phyloP scores from a whole-genome alignment of 1,284 basidiomycete species.

The Gomphus bonarii region DNA sequence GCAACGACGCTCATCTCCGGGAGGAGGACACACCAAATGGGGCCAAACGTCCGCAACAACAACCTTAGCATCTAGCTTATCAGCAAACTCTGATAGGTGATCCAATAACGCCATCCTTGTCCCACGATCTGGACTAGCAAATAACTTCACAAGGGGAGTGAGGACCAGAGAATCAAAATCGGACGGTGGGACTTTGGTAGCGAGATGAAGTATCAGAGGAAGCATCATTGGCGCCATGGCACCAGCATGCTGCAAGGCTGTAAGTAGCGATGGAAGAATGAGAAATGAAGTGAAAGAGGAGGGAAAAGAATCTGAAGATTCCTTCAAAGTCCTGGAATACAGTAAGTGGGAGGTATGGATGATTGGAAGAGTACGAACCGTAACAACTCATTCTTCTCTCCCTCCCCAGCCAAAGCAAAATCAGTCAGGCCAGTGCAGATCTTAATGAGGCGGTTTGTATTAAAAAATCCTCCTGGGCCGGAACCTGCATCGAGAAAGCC shows the following conservation, averaged over 20 bases:
- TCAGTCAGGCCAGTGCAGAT: conserved; percentile 82
- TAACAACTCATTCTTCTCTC: conserved; percentile 70
- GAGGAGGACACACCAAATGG: conserved; percentile 52
- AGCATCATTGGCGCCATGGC: conserved; percentile 72
- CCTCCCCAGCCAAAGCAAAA: conserved; percentile 77
- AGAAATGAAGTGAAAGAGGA: conserved; percentile 80
- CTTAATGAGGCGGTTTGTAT: conserved; percentile 74
- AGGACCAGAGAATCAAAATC: conserved; percentile 68
- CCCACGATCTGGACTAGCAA: conserved; percentile 81
- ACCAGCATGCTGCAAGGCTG: conserved; percentile 78
- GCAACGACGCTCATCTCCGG: not conserved
- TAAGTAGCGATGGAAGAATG: conserved; percentile 80
- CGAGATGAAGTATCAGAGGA: conserved; percentile 75
- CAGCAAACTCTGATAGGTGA: conserved; percentile 73
- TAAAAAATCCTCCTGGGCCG: conserved; percentile 72
- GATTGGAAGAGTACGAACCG: conserved; percentile 31
- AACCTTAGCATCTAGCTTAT: conserved; percentile 78
- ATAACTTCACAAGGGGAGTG: conserved; percentile 76
- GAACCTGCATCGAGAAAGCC: conserved; percentile 76
- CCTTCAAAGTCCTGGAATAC: conserved; percentile 57
- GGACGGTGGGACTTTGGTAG: conserved; percentile 58
- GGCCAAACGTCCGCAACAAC: conserved; percentile 92
- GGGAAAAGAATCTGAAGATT: conserved; percentile 74
- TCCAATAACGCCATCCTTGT: conserved; percentile 92
- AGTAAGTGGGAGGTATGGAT: not conserved